A percentile compares a stretch with the other conserved stretches of the same genome.
Evolutionary conservation across 495 filamentous ascomycete genomes (phyloP).

Genomic region (Penicillium riverlandense): DNA sequence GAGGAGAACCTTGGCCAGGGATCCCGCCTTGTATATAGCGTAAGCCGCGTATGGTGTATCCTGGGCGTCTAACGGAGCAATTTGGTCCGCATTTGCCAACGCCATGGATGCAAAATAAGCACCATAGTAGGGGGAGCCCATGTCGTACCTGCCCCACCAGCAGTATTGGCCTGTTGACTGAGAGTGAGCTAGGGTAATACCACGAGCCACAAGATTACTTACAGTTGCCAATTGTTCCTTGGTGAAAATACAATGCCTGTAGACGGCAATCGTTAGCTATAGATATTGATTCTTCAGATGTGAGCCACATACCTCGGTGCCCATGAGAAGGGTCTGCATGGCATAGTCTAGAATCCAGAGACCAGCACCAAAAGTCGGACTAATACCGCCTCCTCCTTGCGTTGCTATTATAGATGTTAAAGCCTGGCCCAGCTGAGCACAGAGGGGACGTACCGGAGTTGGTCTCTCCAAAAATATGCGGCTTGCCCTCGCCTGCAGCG

Average conservation of each 20-base stretch:
- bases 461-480: constrained; percentile 53
- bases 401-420: constrained; percentile 15
- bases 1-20: constrained; percentile 37
- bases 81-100: constrained; percentile 41
- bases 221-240: constrained; percentile 54
- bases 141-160: constrained; percentile 50
- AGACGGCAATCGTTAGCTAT: not conserved
- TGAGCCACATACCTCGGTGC: constrained; percentile 19
- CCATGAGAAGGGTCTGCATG: constrained; percentile 41
- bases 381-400: constrained; percentile 36
- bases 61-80: constrained; percentile 46
- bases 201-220: not conserved
- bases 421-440: not conserved
- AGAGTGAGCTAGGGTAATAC: not conserved
- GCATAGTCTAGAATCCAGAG: constrained; percentile 57
- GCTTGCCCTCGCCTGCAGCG: constrained; percentile 35
- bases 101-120: constrained; percentile 48
- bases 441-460: constrained; percentile 39
- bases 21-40: constrained; percentile 37
- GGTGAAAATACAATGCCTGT: constrained; percentile 47
- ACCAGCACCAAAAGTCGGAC: constrained; percentile 50
- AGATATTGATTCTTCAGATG: too few relatives aligned
- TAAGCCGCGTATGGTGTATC: constrained; percentile 45
- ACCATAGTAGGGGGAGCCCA: constrained; percentile 53
- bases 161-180: constrained; percentile 43